Evolutionary conservation across 2,329 filamentous ascomycete species (phyloP), one percentile per base, ranked within the genome.

Genomic region (Pestalotiopsis sp.): DNA sequence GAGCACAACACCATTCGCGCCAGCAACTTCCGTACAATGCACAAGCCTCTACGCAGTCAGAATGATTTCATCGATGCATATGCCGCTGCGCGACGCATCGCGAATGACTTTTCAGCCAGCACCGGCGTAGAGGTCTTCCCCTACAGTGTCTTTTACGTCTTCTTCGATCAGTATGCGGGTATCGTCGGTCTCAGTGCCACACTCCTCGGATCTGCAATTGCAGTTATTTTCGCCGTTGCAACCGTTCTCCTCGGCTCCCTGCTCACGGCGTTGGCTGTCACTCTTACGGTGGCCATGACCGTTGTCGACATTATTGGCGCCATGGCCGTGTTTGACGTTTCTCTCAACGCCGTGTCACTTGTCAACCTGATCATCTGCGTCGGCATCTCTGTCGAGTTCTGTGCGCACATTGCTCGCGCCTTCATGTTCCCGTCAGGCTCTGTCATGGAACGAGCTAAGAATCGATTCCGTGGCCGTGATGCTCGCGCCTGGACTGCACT

Each of bases 301-400:
- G 90, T 98, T 9, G 88, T 95, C 23, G 95, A 98, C 77, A 97
- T 99, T 74, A 93, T 97, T 73, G 96, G 95, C 14, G 92, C 94
- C 67, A 98, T 99, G 96, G 93, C 95, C 0, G 80, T 98, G 17
- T 91, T 93, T 72, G 87, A 90, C 68, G 95, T 99, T 4, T 97
- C 93, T 0, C 88, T 99, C 65, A 99, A 99, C 76, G 97, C 96
- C 0, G 94, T 99, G 27, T 96, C 93, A 1, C 88, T 99, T 9
- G 96, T 99, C 75, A 99, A 99, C 77, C 85, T 99, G 68, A 92
- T 99, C 77, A 99, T 99, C 72, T 98, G 95, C 77, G 93, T 99
- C 4, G 96, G 96, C 62, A 99, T 99, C 74, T 91, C 91, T 9
- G 95, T 99, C 62, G 96, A 99, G 78, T 99, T 99, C 80, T 99